phyloP scores from a whole-genome alignment of 1,284 basidiomycete genomes.

The Omphalotus olearius region DNA sequence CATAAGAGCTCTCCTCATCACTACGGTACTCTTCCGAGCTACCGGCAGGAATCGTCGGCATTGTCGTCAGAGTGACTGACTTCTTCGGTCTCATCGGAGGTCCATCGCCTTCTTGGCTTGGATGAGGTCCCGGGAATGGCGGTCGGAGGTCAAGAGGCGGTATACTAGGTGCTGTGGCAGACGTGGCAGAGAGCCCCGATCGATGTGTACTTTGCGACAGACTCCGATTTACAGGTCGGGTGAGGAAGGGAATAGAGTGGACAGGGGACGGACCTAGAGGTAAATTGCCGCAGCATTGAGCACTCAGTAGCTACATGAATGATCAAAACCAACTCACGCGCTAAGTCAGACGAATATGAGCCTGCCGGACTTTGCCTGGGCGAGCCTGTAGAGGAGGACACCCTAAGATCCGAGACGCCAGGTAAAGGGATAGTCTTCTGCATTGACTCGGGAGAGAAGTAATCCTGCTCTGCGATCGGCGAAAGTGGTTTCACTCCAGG shows the following conservation, averaged over 20 bases:
- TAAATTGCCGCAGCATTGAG: slow-evolving; percentile 5
- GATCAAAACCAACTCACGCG: slow-evolving; percentile 27
- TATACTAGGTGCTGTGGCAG: slow-evolving; percentile 40
- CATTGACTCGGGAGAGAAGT: slow-evolving; percentile 43
- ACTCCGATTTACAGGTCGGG: slow-evolving; percentile 51
- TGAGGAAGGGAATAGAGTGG: slow-evolving; percentile 43
- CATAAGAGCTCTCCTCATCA: slow-evolving; percentile 16
- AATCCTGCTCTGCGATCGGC: slow-evolving; percentile 52
- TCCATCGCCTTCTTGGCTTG: slow-evolving; percentile 27
- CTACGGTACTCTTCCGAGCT: slow-evolving; percentile 41
- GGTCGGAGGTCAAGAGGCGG: slow-evolving; percentile 56
- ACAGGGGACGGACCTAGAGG: slow-evolving; percentile 35
- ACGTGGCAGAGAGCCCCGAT: slow-evolving; percentile 32
- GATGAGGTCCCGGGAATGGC: slow-evolving; percentile 44
- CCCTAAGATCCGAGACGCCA: slow-evolving; percentile 16
- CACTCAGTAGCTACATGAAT: slow-evolving; percentile 4
- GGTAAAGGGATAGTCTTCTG: slow-evolving; percentile 30
- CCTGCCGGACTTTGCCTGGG: slow-evolving; percentile 24
- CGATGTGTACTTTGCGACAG: slow-evolving; percentile 53
- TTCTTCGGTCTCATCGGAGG: slow-evolving; percentile 25
- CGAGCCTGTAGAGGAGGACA: slow-evolving; percentile 10
- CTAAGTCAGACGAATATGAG: slow-evolving; percentile 30
- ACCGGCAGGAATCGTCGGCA: slow-evolving; percentile 31
- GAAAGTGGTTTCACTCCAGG: slow-evolving; percentile 41
- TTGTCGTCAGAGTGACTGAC: slow-evolving; percentile 21